Percentiles rank a stretch among this genome's conserved stretches.
Evolutionary conservation across 495 filamentous ascomycete species (phyloP).

Genomic region (Penicillium simplicissimum): DNA sequence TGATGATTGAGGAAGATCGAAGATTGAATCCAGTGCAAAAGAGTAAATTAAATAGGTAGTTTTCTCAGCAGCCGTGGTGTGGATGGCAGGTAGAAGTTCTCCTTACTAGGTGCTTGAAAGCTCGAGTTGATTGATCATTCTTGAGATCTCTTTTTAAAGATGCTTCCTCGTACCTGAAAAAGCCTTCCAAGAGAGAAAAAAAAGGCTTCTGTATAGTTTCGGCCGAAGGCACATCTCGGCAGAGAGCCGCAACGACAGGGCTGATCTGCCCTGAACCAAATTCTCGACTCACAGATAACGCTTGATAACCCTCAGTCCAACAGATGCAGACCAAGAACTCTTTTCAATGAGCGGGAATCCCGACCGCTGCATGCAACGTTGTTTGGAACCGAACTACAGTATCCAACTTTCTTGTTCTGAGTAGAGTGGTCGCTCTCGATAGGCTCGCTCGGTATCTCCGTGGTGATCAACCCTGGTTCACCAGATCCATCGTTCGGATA

Average conservation of each 20-base stretch:
- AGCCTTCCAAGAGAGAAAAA: neutral
- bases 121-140: neutral
- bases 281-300: neutral
- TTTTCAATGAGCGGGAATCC: neutral
- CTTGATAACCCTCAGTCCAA: neutral
- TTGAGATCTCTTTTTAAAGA: slow-evolving; percentile 1
- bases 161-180: neutral
- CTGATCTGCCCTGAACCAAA: neutral
- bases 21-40: neutral
- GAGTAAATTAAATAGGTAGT: too few relatives aligned
- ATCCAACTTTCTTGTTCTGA: neutral
- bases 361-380: neutral
- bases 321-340: neutral
- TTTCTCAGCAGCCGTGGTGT: too few relatives aligned
- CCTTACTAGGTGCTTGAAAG: too few relatives aligned
- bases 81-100: too few relatives aligned
- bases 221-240: neutral
- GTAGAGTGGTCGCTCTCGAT: neutral
- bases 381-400: neutral
- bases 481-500: neutral
- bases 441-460: neutral
- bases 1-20: neutral
- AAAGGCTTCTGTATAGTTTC: neutral
- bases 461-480: neutral
- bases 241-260: neutral